Evolutionary conservation across 2,329 filamentous ascomycete species (phyloP).

Genomic region (Apiospora arundinis): DNA sequence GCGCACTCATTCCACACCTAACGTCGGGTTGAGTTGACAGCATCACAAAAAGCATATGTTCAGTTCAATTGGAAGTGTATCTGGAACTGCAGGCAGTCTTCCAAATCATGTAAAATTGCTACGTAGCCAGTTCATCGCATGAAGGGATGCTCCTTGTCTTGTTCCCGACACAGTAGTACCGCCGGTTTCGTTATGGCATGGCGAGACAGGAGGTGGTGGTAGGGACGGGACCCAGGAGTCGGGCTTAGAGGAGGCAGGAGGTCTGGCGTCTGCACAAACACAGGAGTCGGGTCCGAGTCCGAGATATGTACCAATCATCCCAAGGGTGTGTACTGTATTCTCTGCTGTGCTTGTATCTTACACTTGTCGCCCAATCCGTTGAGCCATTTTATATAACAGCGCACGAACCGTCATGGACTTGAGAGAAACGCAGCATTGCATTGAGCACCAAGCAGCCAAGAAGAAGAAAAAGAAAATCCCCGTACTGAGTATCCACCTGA

Average conservation of each 20-base stretch:
- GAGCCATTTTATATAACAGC: background rate
- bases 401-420: background rate
- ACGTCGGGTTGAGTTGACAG: background rate
- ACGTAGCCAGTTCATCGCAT: background rate
- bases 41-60: background rate
- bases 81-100: background rate
- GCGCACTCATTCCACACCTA: background rate
- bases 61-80: background rate
- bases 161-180: background rate
- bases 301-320: background rate
- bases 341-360: background rate
- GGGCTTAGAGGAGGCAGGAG: background rate
- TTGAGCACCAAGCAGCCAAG: background rate
- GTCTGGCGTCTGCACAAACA: background rate
- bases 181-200: background rate
- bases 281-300: background rate
- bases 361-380: background rate
- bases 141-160: constrained; percentile 10
- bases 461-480: background rate
- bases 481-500: background rate
- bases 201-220: constrained; percentile 11
- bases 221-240: background rate
- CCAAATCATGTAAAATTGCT: background rate
- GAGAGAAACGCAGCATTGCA: background rate
- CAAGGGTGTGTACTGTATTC: background rate